Evolutionary conservation across 2,329 filamentous ascomycete species (phyloP).

Genomic region (Arthrocladium fulminans): DNA sequence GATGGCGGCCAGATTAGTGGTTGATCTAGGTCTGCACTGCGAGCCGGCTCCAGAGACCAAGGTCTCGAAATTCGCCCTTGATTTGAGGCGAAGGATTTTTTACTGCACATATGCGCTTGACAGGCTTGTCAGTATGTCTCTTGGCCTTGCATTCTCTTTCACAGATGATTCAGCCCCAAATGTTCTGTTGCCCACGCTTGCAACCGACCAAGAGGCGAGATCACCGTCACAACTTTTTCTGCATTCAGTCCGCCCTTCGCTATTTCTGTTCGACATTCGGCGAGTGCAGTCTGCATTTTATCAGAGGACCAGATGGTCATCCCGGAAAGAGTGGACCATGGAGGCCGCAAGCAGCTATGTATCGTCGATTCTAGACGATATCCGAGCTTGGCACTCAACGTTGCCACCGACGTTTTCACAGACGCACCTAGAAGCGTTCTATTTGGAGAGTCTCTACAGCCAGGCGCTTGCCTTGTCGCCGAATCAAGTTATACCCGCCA

Average conservation of each 20-base stretch:
- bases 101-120: constrained; percentile 88
- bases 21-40: constrained; percentile 88
- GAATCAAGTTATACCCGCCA: constrained; percentile 57
- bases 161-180: constrained; percentile 72
- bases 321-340: constrained; percentile 59
- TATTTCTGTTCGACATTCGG: constrained; percentile 74
- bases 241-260: constrained; percentile 57
- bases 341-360: constrained; percentile 50
- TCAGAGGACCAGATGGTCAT: constrained; percentile 59
- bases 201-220: constrained; percentile 25
- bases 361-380: constrained; percentile 47
- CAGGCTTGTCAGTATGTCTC: constrained; percentile 77
- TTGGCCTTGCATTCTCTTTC: constrained; percentile 83
- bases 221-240: constrained; percentile 37
- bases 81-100: constrained; percentile 74
- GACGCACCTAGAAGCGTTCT: constrained; percentile 66
- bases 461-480: constrained; percentile 84
- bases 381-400: constrained; percentile 67
- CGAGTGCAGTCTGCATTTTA: constrained; percentile 83
- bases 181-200: constrained; percentile 61
- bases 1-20: constrained; percentile 74
- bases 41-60: constrained; percentile 67
- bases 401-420: constrained; percentile 58
- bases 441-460: constrained; percentile 82
- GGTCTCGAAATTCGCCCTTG: constrained; percentile 59